Evolutionary conservation across 306 rosid genomes (phyloP).

Genomic region (Sechiopsis laciniata): DNA sequence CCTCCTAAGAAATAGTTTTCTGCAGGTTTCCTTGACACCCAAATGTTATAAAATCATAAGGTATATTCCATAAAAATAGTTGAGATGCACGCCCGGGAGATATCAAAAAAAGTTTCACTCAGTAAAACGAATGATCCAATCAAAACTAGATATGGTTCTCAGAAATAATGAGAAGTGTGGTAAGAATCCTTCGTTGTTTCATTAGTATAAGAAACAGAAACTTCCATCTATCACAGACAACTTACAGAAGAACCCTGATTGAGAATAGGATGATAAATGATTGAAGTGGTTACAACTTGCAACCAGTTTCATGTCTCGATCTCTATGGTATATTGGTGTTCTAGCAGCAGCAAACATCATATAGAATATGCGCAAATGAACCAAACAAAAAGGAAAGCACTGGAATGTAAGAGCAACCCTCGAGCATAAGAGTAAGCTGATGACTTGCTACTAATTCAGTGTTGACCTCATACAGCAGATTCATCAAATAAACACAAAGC

Average conservation of each 20-base stretch:
- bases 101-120: too few relatives aligned
- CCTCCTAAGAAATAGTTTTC: too few relatives aligned
- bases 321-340: background rate
- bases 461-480: background rate
- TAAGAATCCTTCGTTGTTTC: background rate
- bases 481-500: background rate
- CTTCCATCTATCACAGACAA: background rate
- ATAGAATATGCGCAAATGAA: too few relatives aligned
- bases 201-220: background rate
- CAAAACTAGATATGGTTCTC: background rate
- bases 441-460: background rate
- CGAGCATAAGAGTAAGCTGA: background rate
- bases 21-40: too few relatives aligned
- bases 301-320: background rate
- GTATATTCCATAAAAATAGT: too few relatives aligned
- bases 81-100: too few relatives aligned
- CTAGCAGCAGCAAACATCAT: conserved; percentile 4
- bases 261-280: conserved; percentile 8
- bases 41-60: too few relatives aligned
- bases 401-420: background rate
- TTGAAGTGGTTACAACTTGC: background rate
- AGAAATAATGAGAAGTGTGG: background rate
- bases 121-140: too few relatives aligned
- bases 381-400: too few relatives aligned
- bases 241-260: background rate